Percentiles rank a stretch among this genome's conserved stretches.
Evolutionary conservation across 2,329 filamentous ascomycete genomes (phyloP).

Genomic region (Fusarium poae): DNA sequence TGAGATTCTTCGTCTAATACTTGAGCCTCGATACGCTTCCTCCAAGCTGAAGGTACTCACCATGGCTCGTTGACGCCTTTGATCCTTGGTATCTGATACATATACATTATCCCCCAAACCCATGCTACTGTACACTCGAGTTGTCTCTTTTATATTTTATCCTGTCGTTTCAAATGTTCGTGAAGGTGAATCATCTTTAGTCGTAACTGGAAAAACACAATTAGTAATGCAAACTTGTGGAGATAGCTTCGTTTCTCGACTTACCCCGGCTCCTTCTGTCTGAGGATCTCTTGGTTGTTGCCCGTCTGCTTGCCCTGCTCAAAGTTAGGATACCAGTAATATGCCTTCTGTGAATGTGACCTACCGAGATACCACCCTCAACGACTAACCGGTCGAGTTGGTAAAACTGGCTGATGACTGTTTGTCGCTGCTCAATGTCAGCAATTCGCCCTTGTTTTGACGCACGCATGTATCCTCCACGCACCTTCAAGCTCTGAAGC

Average conservation of each 20-base stretch:
- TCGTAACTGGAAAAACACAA: constrained; percentile 31
- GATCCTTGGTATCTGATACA: constrained; percentile 47
- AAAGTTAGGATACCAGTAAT: constrained; percentile 30
- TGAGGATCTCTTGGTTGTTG: constrained; percentile 73
- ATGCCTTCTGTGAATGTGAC: not conserved
- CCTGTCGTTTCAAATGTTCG: constrained; percentile 18
- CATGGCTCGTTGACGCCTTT: constrained; percentile 25
- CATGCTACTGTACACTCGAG: constrained; percentile 47
- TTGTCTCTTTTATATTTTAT: constrained; percentile 25
- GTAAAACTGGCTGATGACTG: constrained; percentile 93
- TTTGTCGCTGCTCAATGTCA: constrained; percentile 80
- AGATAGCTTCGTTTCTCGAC: constrained; percentile 47
- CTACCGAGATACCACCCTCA: constrained; percentile 84
- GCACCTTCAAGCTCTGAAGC: constrained; percentile 89
- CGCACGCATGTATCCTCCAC: constrained; percentile 19
- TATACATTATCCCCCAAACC: constrained; percentile 46
- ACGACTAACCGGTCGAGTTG: constrained; percentile 92
- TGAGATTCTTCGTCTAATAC: constrained; percentile 45
- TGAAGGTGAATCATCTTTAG: constrained; percentile 25
- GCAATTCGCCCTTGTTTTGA: not conserved
- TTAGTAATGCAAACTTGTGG: constrained; percentile 10
- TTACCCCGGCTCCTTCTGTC: constrained; percentile 85
- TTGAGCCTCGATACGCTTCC: constrained; percentile 19
- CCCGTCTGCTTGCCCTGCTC: constrained; percentile 77
- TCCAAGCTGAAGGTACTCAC: constrained; percentile 14